A percentile compares a stretch with the other conserved stretches of the same genome.
These are phyloP conservation scores for Globomyces sp. DNA, from an alignment of 371 early-diverging fungal genomes.

Conservation along the genomic window DNA sequence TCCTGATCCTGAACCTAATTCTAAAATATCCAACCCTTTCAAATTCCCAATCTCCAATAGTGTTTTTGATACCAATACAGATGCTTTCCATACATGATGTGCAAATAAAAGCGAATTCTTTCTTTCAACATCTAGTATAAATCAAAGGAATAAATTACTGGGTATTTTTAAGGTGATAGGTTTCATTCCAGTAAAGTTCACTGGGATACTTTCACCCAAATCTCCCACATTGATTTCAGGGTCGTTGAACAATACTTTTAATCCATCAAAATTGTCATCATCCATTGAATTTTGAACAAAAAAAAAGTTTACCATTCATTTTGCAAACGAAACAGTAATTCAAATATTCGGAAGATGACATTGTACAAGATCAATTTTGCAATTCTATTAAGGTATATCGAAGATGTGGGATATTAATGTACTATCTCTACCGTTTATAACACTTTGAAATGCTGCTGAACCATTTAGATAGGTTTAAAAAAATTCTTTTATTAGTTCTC, in stretches of 20 bases:
- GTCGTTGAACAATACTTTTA: conserved; percentile 14
- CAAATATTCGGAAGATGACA: no score
- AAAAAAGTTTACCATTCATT: no score
- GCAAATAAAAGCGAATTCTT: conserved; percentile 32
- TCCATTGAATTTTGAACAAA: no score
- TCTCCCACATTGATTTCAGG: conserved; percentile 22
- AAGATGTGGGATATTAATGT: no score
- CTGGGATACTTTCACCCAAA: conserved; percentile 5
- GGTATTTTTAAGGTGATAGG: conserved; percentile 7
- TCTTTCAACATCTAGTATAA: conserved; percentile 11
- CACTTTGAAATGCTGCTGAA: no score
- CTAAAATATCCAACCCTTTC: conserved; percentile 21
- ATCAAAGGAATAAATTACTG: neutral
- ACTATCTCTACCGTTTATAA: no score
- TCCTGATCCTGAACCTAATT: conserved; percentile 41
- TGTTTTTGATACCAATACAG: conserved; percentile 21
- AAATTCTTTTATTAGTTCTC: conserved; percentile 1
- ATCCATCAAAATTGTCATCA: no score
- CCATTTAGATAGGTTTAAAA: no score
- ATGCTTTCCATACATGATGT: conserved; percentile 39
- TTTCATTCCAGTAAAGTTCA: neutral
- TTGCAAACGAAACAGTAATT: no score
- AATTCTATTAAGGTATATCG: no score
- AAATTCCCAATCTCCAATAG: conserved; percentile 18
- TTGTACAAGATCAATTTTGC: no score